Base-by-base conservation (phyloP, 306 rosid genomes). In the Psophocarpus tetragonolobus region DNA sequence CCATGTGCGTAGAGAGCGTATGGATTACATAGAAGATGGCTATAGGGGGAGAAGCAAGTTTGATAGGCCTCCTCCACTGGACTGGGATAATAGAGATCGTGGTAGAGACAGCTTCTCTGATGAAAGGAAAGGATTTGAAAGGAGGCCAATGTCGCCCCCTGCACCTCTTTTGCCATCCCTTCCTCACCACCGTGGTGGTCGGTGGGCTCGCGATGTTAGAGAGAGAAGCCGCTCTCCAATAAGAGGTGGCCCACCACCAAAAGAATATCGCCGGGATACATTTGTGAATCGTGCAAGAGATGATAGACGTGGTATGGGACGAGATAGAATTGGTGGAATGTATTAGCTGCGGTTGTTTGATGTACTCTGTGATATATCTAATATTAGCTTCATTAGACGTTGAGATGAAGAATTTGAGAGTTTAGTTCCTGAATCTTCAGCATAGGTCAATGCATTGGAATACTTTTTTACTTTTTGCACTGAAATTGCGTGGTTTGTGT, bases 211-310 rank as follows among this genome's bases (percentile, higher is more conserved):
- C 29, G 93, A 86, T 50, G 84, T 68, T 32, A 89, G 97, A 53
- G 90, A 90, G 84, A 86, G 97, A 77, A 92, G 97, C 82, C 88
- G 92, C 29, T 92, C 97, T 24, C 97, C 96, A 0, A 21, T 92
- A 10, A 84, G 96, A 63, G 90, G 90, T 6, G 92, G 86, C 7
- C 91, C 82, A 29, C 92, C 89, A 7, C 87, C 85, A 35, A 92
- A 87, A 71, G 93, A 90, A 54, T 87, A 83, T 65, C 90, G 85
- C 41, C 84, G 93, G 47, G 93, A 87, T 80, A 29, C 77, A 8
- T 85, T 74, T 58, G 14, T 82, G 82, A 84, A 64, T 26, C 87
- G 92, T 64, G 86, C 77, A 53, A 84, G 88, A 72, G 93, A 91
- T 21, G 87, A 91, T 75, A 88, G 91, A 56, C 87, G 91, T n/a